Evolutionary conservation across 2,329 filamentous ascomycete species (phyloP).

Genomic region (Dactylella cylindrospora): DNA sequence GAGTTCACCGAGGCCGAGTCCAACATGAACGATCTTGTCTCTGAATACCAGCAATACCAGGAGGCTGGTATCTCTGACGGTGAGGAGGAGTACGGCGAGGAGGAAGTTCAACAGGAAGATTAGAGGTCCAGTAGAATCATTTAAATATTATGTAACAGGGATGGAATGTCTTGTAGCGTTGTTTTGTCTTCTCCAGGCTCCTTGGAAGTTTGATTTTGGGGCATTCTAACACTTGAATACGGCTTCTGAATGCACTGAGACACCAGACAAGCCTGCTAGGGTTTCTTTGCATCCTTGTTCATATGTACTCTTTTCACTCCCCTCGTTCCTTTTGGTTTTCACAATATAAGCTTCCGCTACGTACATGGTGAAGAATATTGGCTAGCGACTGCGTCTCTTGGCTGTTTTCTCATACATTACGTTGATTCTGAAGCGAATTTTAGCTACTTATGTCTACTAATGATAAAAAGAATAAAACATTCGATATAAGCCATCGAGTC

Average conservation of each 20-base stretch:
- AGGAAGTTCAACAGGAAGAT: slow-evolving; percentile 77
- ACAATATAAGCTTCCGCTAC: too few species aligned
- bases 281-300: too few species aligned
- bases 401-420: not conserved
- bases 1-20: slow-evolving; percentile 99
- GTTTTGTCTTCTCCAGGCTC: slow-evolving; percentile 2
- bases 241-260: too few species aligned
- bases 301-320: too few species aligned
- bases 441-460: slow-evolving; percentile 26
- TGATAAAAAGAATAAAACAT: not conserved
- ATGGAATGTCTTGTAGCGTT: slow-evolving; percentile 15
- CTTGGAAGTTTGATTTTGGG: too few species aligned
- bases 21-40: slow-evolving; percentile 99
- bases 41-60: slow-evolving; percentile 99
- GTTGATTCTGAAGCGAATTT: too few species aligned
- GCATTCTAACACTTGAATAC: too few species aligned
- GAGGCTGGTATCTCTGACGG: slow-evolving; percentile 96
- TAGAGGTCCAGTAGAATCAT: slow-evolving; percentile 53
- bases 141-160: slow-evolving; percentile 20
- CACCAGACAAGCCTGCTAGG: too few species aligned
- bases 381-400: too few species aligned
- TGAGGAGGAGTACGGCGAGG: slow-evolving; percentile 86
- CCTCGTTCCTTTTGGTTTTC: too few species aligned
- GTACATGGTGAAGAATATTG: too few species aligned
- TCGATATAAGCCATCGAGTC: not conserved